These are phyloP conservation scores for Guadua angustifolia DNA, from an alignment of 176 grass and related monocot species.

Conservation along the genomic window DNA sequence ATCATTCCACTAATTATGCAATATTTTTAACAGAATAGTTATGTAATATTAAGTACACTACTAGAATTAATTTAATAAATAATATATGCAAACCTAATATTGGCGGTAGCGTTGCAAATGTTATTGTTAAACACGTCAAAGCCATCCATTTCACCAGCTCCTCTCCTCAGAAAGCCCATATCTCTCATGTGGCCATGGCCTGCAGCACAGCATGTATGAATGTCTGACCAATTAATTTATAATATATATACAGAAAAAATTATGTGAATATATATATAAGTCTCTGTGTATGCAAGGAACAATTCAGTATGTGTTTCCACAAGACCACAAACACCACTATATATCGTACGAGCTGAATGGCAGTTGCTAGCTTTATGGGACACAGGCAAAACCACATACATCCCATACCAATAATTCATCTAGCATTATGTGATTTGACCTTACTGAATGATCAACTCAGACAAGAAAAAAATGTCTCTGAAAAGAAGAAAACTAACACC, in stretches of 20 bases:
- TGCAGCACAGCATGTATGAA: conserved; percentile 39
- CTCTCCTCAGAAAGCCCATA: conserved; percentile 53
- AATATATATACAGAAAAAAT: background rate
- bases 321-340: background rate
- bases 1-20: background rate
- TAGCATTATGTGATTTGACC: conserved; percentile 55
- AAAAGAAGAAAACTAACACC: conserved; percentile 30
- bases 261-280: conserved; percentile 17
- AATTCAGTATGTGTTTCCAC: background rate
- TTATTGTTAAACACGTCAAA: conserved; percentile 37
- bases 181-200: conserved; percentile 53
- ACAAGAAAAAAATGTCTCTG: conserved; percentile 39
- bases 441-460: conserved; percentile 41
- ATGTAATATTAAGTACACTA: background rate
- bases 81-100: conserved; percentile 48
- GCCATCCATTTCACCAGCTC: conserved; percentile 25
- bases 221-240: conserved; percentile 27
- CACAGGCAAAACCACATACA: conserved; percentile 28
- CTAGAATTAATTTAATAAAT: background rate
- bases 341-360: background rate
- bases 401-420: conserved; percentile 50
- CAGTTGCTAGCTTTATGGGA: conserved; percentile 30
- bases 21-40: background rate
- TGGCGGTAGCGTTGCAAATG: conserved; percentile 20
- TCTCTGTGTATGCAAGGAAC: background rate